Evolutionary conservation across 176 grass and related monocot species (phyloP).

Genomic region (Triticum dicoccoides): DNA sequence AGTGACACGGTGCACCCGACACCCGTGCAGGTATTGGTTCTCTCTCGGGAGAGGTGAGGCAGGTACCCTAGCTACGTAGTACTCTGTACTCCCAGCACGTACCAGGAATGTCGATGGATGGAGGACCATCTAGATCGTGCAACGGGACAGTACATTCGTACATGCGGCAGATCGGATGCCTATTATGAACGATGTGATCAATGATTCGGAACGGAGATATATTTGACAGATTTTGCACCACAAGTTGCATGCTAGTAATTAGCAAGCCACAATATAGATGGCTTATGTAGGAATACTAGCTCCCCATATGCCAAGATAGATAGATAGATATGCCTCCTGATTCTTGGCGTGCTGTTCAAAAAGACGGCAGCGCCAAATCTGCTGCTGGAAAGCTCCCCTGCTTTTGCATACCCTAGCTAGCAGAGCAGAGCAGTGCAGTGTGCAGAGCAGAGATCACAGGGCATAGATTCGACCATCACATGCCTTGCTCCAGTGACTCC

Average conservation of each 20-base stretch:
- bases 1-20: background rate
- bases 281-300: background rate
- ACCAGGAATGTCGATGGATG: constrained; percentile 17
- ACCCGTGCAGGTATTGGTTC: background rate
- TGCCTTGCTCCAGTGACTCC: background rate
- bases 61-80: background rate
- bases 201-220: background rate
- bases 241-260: background rate
- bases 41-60: background rate
- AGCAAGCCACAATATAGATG: background rate
- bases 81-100: no score
- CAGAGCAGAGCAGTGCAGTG: background rate
- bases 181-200: background rate
- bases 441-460: constrained; percentile 14
- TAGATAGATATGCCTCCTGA: background rate
- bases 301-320: background rate
- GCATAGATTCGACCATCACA: constrained; percentile 37
- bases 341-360: constrained; percentile 26
- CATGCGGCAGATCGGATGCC: background rate
- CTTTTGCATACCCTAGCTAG: background rate
- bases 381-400: background rate
- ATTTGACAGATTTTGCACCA: background rate
- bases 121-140: background rate
- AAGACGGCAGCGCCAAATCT: constrained; percentile 29
- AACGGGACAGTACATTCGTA: background rate